Percentiles rank a stretch among this genome's conserved stretches.
These are phyloP conservation scores for Polytrichum commune DNA, from an alignment of 225 moss, liverwort and hornwort genomes.

Conservation along the genomic window DNA sequence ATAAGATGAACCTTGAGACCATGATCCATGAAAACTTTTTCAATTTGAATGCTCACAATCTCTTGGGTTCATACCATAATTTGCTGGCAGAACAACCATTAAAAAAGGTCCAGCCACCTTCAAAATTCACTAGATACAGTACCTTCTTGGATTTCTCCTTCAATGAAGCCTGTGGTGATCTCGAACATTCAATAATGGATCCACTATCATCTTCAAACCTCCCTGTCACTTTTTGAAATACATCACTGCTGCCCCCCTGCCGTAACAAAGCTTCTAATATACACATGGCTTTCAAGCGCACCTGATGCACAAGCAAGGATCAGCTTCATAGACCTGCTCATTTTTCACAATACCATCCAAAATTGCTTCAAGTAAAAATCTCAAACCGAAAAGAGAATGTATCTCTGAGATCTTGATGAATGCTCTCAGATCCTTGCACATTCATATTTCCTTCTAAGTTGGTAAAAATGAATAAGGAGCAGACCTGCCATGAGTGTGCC, in stretches of 20 bases:
- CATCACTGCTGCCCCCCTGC: conserved; percentile 64
- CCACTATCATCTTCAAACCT: conserved; percentile 90
- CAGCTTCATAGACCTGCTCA: too few relatives aligned
- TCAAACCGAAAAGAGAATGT: not conserved
- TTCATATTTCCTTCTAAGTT: not conserved
- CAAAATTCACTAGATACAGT: conserved; percentile 5
- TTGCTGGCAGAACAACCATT: too few relatives aligned
- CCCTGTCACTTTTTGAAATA: conserved; percentile 57
- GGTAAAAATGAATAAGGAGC: conserved; percentile 6
- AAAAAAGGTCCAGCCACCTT: not conserved
- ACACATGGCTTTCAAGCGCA: conserved; percentile 92
- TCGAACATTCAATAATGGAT: conserved; percentile 66
- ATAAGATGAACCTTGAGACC: too few relatives aligned
- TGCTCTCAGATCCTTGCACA: not conserved
- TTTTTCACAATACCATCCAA: too few relatives aligned
- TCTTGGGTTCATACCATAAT: too few relatives aligned
- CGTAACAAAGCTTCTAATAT: conserved; percentile 69
- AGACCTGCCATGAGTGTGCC: conserved; percentile 94
- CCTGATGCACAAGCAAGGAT: conserved; percentile 40
- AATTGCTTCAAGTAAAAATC: too few relatives aligned
- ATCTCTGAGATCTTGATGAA: not conserved
- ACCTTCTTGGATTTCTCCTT: conserved; percentile 98
- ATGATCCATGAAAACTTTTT: too few relatives aligned
- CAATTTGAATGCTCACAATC: too few relatives aligned
- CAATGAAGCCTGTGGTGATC: conserved; percentile 87